phyloP scores from a whole-genome alignment of 2,329 filamentous ascomycete species.

The Hypomyces perniciosus region DNA sequence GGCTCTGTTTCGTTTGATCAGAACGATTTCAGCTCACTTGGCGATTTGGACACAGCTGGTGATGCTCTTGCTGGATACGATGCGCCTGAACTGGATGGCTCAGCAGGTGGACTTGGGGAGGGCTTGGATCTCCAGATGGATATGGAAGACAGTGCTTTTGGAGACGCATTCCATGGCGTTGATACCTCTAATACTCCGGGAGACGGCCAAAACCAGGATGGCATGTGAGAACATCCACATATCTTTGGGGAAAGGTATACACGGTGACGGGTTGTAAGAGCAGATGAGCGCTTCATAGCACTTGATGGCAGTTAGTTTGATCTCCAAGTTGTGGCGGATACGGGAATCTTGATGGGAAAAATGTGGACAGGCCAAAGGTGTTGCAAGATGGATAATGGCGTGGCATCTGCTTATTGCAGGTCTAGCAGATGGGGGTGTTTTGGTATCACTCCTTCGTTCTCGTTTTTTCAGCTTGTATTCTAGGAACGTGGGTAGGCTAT shows the following conservation, averaged over 20 bases:
- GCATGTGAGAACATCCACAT: slow-evolving; percentile 21
- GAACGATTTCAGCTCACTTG: slow-evolving; percentile 58
- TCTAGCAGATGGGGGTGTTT: background rate
- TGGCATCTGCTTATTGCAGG: background rate
- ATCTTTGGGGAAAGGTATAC: background rate
- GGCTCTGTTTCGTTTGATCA: slow-evolving; percentile 44
- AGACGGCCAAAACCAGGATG: slow-evolving; percentile 27
- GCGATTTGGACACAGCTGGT: slow-evolving; percentile 63
- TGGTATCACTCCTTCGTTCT: background rate
- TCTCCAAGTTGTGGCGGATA: background rate
- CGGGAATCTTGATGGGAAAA: background rate
- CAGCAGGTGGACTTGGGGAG: slow-evolving; percentile 44
- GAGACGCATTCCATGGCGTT: slow-evolving; percentile 71
- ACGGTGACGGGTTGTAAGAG: too few species aligned
- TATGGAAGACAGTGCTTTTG: slow-evolving; percentile 76
- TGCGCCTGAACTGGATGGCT: slow-evolving; percentile 44
- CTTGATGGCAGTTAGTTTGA: background rate
- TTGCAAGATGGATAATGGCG: slow-evolving; percentile 7
- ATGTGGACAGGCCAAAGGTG: background rate
- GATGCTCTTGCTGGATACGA: slow-evolving; percentile 65
- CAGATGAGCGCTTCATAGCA: too few species aligned
- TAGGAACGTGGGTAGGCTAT: background rate
- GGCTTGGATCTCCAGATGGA: slow-evolving; percentile 58
- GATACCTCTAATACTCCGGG: slow-evolving; percentile 34
- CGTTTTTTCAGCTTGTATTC: background rate